phyloP scores from a whole-genome alignment of 2,329 filamentous ascomycete species.

The Penicillium sp. region DNA sequence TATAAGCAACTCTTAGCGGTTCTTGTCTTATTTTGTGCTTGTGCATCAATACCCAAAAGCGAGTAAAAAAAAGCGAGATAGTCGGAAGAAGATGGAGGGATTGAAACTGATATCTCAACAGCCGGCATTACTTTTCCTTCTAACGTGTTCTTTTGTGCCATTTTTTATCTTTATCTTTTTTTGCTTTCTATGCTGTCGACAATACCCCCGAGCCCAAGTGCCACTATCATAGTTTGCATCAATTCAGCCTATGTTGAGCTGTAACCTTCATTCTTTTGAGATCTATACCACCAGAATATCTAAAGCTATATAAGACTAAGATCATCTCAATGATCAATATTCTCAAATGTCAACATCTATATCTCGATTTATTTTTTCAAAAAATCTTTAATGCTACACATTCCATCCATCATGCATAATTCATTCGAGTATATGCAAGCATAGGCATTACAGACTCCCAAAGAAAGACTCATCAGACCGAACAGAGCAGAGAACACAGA shows the following conservation, averaged over 20 bases:
- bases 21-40: background rate
- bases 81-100: background rate
- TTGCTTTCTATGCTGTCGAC: constrained; percentile 15
- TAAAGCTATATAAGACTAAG: background rate
- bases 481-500: constrained; percentile 8
- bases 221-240: constrained; percentile 11
- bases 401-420: constrained; percentile 8
- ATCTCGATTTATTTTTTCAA: background rate
- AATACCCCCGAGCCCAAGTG: constrained; percentile 21
- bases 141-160: constrained; percentile 6
- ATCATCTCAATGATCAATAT: background rate
- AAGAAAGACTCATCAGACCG: constrained; percentile 12
- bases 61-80: background rate
- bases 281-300: background rate
- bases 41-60: constrained; percentile 13
- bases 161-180: constrained; percentile 7
- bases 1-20: constrained; percentile 5
- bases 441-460: constrained; percentile 13
- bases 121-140: constrained; percentile 5
- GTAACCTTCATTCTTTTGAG: background rate
- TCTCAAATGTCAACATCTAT: constrained; percentile 8
- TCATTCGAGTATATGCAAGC: constrained; percentile 10
- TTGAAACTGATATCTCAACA: constrained; percentile 1
- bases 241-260: constrained; percentile 2
- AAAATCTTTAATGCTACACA: constrained; percentile 3